These are phyloP conservation scores for Myriosclerotinia duriaeana DNA, from an alignment of 2,329 filamentous ascomycete species.

Conservation along the genomic window DNA sequence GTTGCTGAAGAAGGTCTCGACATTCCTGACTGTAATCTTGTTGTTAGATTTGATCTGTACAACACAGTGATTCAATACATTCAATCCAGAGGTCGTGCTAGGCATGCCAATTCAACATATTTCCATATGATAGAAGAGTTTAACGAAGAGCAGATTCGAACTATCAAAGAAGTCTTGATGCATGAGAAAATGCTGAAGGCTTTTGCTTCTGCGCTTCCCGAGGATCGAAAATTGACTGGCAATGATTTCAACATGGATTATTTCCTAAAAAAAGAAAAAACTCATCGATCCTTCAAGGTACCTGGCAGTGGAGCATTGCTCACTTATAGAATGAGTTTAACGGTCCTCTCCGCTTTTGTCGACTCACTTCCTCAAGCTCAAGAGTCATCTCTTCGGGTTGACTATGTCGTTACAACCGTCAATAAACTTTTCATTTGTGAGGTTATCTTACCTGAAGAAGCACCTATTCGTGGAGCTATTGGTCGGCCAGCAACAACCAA, in stretches of 20 bases:
- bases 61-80: conserved; percentile 91
- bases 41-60: conserved; percentile 82
- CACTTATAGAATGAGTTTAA: conserved; percentile 72
- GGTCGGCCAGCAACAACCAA: conserved; percentile 69
- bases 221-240: conserved; percentile 67
- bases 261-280: conserved; percentile 51
- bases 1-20: conserved; percentile 68
- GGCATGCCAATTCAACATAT: conserved; percentile 75
- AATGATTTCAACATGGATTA: conserved; percentile 57
- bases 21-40: conserved; percentile 65
- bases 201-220: conserved; percentile 74
- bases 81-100: conserved; percentile 84
- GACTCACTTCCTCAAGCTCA: conserved; percentile 59
- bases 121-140: conserved; percentile 77
- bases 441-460: conserved; percentile 71
- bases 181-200: conserved; percentile 65
- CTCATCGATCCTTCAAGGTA: conserved; percentile 53
- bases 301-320: conserved; percentile 71
- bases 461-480: conserved; percentile 65
- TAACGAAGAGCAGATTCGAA: conserved; percentile 60
- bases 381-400: conserved; percentile 43
- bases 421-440: conserved; percentile 70
- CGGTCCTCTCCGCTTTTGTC: conserved; percentile 71
- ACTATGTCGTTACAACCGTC: conserved; percentile 61
- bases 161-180: conserved; percentile 58